Conservation (phyloP, 2,329 filamentous ascomycete genomes). For the Neonectria coccinea region DNA sequence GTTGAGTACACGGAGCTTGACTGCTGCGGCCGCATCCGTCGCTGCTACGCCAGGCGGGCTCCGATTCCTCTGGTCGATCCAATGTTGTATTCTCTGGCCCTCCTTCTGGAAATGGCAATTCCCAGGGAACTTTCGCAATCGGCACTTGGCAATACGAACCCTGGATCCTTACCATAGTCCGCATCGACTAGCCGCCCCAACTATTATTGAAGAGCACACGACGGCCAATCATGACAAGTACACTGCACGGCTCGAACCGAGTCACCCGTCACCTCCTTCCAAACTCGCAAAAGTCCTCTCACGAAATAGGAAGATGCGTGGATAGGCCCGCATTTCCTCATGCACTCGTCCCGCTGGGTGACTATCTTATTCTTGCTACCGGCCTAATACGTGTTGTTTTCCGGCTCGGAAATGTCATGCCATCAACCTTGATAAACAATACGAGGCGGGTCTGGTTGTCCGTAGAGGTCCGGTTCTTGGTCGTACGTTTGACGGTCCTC, state of each 20-base stretch:
- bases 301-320: neutral
- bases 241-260: neutral
- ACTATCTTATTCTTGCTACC: neutral
- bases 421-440: neutral
- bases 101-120: neutral
- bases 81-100: neutral
- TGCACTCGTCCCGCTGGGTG: neutral
- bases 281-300: neutral
- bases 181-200: neutral
- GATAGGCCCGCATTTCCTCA: neutral
- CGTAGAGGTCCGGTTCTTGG: neutral
- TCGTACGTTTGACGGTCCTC: neutral
- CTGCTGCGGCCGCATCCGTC: neutral
- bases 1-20: neutral
- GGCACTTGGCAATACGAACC: neutral
- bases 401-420: neutral
- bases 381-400: neutral
- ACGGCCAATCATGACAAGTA: too few species aligned
- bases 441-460: neutral
- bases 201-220: neutral
- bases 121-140: conserved; percentile 1
- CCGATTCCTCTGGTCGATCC: neutral
- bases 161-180: too few species aligned
- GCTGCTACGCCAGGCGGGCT: neutral
- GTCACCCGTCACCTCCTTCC: neutral